A percentile compares a stretch with the other conserved stretches of the same genome.
Evolutionary conservation across 495 filamentous ascomycete species (phyloP).

Genomic region (Xylaria castorea): DNA sequence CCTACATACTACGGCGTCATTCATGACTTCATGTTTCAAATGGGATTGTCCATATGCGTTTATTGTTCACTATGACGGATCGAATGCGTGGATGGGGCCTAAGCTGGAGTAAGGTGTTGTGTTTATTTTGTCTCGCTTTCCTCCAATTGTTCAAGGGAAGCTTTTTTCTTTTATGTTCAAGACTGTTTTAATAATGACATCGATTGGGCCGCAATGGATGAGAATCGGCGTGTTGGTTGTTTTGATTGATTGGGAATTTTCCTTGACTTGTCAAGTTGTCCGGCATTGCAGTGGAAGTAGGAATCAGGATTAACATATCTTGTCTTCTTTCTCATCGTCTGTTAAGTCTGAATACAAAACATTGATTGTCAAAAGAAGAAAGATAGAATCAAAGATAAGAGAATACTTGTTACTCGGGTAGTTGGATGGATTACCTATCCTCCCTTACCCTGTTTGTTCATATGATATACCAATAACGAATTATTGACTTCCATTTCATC

Average conservation of each 20-base stretch:
- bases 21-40: background rate
- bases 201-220: background rate
- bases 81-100: background rate
- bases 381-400: background rate
- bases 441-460: conserved; percentile 6
- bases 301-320: background rate
- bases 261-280: background rate
- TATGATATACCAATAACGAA: conserved; percentile 22
- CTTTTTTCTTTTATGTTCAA: background rate
- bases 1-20: background rate
- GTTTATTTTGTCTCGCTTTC: background rate
- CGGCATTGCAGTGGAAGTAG: background rate
- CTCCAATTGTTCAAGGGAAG: background rate
- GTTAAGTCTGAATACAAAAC: background rate
- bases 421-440: background rate
- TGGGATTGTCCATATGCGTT: background rate
- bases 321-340: background rate
- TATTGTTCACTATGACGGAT: background rate
- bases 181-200: background rate
- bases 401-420: background rate
- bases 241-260: background rate
- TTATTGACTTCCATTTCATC: conserved; percentile 18
- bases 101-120: conserved; percentile 11
- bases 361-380: background rate
- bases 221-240: background rate